Base-by-base conservation (phyloP, 176 grass and related monocot species). In the Pontederia crassipes region DNA sequence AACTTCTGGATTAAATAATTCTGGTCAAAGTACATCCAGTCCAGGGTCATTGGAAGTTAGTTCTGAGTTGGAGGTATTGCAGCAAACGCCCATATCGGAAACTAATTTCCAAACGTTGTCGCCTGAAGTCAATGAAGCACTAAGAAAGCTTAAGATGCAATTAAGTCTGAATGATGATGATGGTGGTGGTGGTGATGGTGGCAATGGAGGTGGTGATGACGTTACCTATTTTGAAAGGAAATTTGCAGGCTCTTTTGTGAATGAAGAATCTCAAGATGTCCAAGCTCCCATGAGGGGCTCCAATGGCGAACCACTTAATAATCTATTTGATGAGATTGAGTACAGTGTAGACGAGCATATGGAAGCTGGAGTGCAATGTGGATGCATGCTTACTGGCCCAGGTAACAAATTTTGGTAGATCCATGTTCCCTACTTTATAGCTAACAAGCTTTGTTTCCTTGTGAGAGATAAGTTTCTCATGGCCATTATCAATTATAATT, bases 21-120 rank as follows among this genome's bases (percentile, higher is more conserved):
- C 35, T 48, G 62, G 64, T 72, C 62, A 69, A n/a, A 80, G 57
- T 57, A 85, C 78, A 20, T 28, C 45, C 80, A 87, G 86, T 74
- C 77, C 80, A 12, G 81, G 62, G 69, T 90, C 86, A 17, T 61
- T 12, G 0, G 91, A 87, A 79, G 83, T 96, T 68, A 80, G 72
- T 84, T 96, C 91, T 69, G 69, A 58, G 49, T n/a, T n/a, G n/a
- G n/a, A n/a, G n/a, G n/a, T n/a, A n/a, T n/a, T n/a, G n/a, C n/a
- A 64, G 66, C 57, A 1, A 78, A 72, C 67, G 54, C 77, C 86
- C 52, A 79, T 62, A 72, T 24, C 77, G 62, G 77, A 78, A 57
- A 50, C 60, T 73, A 77, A 57, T 60, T 65, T 55, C 46, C 77
- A 72, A 48, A 40, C 56, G 48, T 60, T 69, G 8, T n/a, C 17